Evolutionary conservation across 768 basidiomycete species (phyloP).

Genomic region (Agaricus subrufescens): DNA sequence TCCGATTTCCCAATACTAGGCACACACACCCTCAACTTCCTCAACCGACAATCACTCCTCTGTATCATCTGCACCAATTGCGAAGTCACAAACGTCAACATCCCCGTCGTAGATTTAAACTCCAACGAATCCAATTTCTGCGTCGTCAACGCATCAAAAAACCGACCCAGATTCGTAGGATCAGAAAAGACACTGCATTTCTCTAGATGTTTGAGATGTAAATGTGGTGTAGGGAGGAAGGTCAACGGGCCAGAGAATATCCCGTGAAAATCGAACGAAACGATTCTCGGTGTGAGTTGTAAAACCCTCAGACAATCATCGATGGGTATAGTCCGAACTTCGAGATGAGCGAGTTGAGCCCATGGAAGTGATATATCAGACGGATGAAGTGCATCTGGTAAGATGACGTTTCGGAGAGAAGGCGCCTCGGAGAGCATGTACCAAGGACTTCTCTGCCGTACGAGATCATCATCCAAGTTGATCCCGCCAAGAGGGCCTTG

Average conservation of each 20-base stretch:
- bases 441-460: background rate
- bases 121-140: background rate
- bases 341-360: conserved; percentile 3
- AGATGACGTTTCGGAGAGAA: conserved; percentile 2
- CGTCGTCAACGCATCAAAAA: background rate
- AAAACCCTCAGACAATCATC: conserved; percentile 6
- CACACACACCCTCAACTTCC: background rate
- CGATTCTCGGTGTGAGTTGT: background rate
- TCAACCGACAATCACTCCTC: background rate
- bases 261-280: conserved; percentile 6
- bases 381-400: conserved; percentile 6
- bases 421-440: conserved; percentile 8
- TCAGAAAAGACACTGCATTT: conserved; percentile 5
- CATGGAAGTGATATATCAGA: conserved; percentile 3
- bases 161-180: background rate
- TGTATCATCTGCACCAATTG: background rate
- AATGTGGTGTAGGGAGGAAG: background rate
- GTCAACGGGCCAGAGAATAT: conserved; percentile 5
- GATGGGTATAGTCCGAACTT: conserved; percentile 4
- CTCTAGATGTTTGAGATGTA: background rate
- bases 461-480: background rate
- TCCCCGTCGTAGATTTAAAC: conserved; percentile 8
- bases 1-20: conserved; percentile 7
- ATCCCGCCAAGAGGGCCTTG: background rate
- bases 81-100: background rate